A percentile compares a stretch with the other conserved stretches of the same genome.
Conservation (phyloP, 441 rosid genomes). For the Eutrema salsugineum region DNA sequence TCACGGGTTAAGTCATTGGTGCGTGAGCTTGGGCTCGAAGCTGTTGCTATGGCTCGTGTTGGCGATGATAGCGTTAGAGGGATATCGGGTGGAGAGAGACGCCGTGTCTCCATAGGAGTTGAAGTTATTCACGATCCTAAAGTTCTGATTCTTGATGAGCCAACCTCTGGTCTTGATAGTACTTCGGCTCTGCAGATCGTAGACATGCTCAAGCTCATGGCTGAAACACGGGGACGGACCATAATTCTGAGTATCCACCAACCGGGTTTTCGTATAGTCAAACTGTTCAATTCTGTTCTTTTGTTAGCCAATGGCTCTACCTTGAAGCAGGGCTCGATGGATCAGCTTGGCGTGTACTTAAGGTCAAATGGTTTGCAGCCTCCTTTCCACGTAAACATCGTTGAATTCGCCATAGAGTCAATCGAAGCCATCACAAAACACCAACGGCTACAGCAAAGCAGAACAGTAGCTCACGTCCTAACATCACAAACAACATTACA, state of each 20-base stretch:
- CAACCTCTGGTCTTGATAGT: constrained; percentile 96
- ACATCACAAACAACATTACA: constrained; percentile 27
- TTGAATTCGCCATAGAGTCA: constrained; percentile 85
- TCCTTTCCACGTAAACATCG: constrained; percentile 66
- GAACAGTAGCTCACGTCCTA: constrained; percentile 23
- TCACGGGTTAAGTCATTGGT: constrained; percentile 62
- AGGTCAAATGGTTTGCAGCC: constrained; percentile 50
- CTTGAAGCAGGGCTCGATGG: constrained; percentile 77
- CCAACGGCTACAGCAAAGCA: constrained; percentile 24
- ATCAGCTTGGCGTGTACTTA: constrained; percentile 52
- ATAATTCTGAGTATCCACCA: constrained; percentile 83
- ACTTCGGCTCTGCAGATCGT: constrained; percentile 76
- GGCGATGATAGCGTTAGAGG: constrained; percentile 88
- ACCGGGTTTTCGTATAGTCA: constrained; percentile 87
- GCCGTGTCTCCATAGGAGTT: constrained; percentile 91
- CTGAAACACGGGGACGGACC: constrained; percentile 73
- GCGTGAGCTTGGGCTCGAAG: constrained; percentile 75
- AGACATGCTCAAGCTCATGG: constrained; percentile 86
- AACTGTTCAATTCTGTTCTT: constrained; percentile 71
- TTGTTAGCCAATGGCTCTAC: constrained; percentile 73
- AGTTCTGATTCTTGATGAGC: constrained; percentile 91
- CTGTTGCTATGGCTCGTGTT: constrained; percentile 60
- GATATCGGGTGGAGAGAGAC: constrained; percentile 93
- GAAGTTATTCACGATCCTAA: constrained; percentile 86
- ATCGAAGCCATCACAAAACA: constrained; percentile 51